A percentile compares a stretch with the other conserved stretches of the same genome.
Conservation (phyloP, 169 alveolate species). For the Eimeria praecox region DNA sequence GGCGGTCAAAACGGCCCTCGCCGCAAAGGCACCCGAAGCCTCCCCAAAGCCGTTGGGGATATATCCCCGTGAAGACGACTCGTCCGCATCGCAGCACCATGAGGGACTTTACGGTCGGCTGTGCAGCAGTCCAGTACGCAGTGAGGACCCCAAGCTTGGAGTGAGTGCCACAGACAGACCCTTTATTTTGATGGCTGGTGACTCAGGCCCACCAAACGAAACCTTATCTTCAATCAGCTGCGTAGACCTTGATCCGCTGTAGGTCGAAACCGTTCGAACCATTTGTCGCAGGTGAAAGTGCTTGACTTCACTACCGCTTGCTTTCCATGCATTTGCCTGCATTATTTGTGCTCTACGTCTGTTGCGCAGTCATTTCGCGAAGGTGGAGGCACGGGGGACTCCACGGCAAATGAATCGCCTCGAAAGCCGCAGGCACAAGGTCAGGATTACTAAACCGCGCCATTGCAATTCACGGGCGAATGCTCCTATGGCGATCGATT, state of each 20-base stretch:
- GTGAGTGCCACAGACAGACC: background rate
- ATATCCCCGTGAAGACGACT: background rate
- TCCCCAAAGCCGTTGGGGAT: background rate
- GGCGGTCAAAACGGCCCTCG: conserved; percentile 53
- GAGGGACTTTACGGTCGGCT: conserved; percentile 10
- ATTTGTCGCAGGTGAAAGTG: background rate
- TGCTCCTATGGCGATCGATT: background rate
- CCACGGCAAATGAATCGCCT: conserved; percentile 35
- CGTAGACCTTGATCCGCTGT: background rate
- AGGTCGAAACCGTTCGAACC: no score
- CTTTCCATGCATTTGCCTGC: background rate
- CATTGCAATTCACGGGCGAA: background rate
- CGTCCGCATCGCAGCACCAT: background rate
- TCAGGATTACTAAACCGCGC: background rate
- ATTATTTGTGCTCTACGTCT: background rate
- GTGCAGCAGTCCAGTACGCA: conserved; percentile 66
- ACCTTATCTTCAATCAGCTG: background rate
- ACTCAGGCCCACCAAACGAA: background rate
- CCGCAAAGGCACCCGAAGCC: conserved; percentile 6
- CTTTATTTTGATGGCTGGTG: background rate
- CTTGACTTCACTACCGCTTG: background rate
- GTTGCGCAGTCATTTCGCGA: background rate
- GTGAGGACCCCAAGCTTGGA: background rate
- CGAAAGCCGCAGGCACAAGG: conserved; percentile 13
- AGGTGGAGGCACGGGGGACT: conserved; percentile 15